Evolutionary conservation across 306 rosid species (phyloP).

Genomic region (Cicer cuneatum): DNA sequence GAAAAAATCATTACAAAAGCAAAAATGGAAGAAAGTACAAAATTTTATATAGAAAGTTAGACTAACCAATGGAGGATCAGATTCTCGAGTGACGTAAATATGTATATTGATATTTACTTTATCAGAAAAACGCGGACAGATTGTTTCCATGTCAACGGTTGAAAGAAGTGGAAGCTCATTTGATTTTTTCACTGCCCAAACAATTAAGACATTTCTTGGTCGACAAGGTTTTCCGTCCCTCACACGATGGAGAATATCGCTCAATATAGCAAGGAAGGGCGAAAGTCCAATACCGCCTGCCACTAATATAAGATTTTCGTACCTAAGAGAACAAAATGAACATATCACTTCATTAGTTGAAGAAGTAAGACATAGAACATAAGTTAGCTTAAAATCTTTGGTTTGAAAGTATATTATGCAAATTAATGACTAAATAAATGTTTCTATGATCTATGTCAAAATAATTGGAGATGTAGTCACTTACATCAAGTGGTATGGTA

Average conservation of each 20-base stretch:
- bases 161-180: slow-evolving; percentile 84
- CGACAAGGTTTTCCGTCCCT: slow-evolving; percentile 74
- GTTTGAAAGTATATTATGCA: slow-evolving; percentile 25
- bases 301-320: slow-evolving; percentile 81
- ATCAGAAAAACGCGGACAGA: slow-evolving; percentile 63
- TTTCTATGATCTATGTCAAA: slow-evolving; percentile 13
- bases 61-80: slow-evolving; percentile 83
- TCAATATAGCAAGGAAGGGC: slow-evolving; percentile 89
- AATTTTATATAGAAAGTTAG: slow-evolving; percentile 28
- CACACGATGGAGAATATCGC: slow-evolving; percentile 79
- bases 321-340: slow-evolving; percentile 59
- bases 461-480: slow-evolving; percentile 40
- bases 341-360: slow-evolving; percentile 28
- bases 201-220: slow-evolving; percentile 65
- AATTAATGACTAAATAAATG: slow-evolving; percentile 13
- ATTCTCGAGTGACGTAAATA: slow-evolving; percentile 81
- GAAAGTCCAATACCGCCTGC: slow-evolving; percentile 98
- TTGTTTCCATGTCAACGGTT: slow-evolving; percentile 66
- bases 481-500: slow-evolving; percentile 84
- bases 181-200: slow-evolving; percentile 91
- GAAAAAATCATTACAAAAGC: background rate
- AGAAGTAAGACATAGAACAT: slow-evolving; percentile 20
- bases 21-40: background rate
- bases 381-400: slow-evolving; percentile 12
- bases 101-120: slow-evolving; percentile 62